phyloP scores from a whole-genome alignment of 1,284 basidiomycete species.

The Boletus albobrunnescens region DNA sequence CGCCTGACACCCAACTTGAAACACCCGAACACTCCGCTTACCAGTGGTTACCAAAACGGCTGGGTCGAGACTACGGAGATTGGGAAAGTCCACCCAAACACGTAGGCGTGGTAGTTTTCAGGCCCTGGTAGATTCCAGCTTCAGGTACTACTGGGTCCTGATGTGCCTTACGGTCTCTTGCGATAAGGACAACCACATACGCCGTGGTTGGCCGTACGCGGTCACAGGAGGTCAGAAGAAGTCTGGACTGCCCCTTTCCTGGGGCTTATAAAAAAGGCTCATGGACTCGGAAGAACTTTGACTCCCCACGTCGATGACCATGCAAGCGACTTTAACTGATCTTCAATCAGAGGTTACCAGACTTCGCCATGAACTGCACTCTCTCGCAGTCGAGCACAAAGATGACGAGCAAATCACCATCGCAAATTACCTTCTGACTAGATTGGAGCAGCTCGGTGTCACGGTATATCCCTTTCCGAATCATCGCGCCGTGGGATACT shows the following conservation, averaged over 20 bases:
- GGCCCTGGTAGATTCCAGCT: not conserved
- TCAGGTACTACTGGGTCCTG: not conserved
- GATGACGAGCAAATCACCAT: slow-evolving; percentile 52
- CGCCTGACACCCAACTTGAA: too few species aligned
- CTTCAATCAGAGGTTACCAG: slow-evolving; percentile 52
- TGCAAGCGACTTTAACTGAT: slow-evolving; percentile 13
- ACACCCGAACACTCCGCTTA: too few species aligned
- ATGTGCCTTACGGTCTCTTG: not conserved
- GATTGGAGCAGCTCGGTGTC: slow-evolving; percentile 66
- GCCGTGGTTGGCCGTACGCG: not conserved
- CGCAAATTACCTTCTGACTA: slow-evolving; percentile 67
- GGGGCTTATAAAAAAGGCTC: not conserved
- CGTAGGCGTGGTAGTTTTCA: too few species aligned
- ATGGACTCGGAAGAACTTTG: not conserved
- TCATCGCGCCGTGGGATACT: not conserved
- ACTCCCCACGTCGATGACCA: slow-evolving; percentile 2
- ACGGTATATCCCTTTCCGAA: slow-evolving; percentile 40
- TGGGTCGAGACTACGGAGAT: too few species aligned
- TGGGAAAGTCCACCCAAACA: too few species aligned
- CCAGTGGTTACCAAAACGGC: too few species aligned
- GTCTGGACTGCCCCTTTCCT: not conserved
- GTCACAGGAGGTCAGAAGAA: not conserved
- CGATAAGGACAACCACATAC: too few species aligned
- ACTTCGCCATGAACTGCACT: slow-evolving; percentile 52
- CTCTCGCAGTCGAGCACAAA: slow-evolving; percentile 34